A percentile compares a stretch with the other conserved stretches of the same genome.
Evolutionary conservation across 164 flowering plant genomes (phyloP).

Genomic region (Warburgia ugandensis): DNA sequence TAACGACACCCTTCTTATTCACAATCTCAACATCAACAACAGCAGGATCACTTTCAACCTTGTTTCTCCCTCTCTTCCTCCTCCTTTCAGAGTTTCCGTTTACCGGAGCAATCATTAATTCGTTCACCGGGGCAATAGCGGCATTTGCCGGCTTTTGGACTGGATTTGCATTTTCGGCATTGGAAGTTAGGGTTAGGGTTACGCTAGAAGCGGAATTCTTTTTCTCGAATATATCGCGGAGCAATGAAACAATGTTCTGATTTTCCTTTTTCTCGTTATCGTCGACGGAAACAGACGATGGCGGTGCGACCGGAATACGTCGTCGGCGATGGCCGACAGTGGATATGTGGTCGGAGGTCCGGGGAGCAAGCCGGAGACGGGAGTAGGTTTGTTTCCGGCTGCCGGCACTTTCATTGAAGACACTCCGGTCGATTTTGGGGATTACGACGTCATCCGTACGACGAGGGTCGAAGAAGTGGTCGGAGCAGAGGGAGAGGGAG

Average conservation of each 20-base stretch:
- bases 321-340: slow-evolving; percentile 13
- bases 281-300: slow-evolving; percentile 14
- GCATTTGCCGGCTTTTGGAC: too few relatives aligned
- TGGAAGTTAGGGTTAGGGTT: too few relatives aligned
- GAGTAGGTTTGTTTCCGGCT: slow-evolving; percentile 85
- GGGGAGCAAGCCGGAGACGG: slow-evolving; percentile 72
- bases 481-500: slow-evolving; percentile 48
- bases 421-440: slow-evolving; percentile 75
- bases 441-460: slow-evolving; percentile 40
- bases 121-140: too few relatives aligned
- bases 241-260: slow-evolving; percentile 30
- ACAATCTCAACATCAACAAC: slow-evolving; percentile 19
- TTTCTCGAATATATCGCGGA: slow-evolving; percentile 36
- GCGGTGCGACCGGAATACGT: slow-evolving; percentile 3
- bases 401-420: slow-evolving; percentile 89
- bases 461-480: slow-evolving; percentile 25
- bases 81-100: too few relatives aligned
- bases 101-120: too few relatives aligned
- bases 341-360: slow-evolving; percentile 21
- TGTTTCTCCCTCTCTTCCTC: too few relatives aligned
- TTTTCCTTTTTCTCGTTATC: slow-evolving; percentile 38
- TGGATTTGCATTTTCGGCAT: too few relatives aligned
- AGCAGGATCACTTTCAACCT: neutral
- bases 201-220: too few relatives aligned
- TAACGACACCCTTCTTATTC: slow-evolving; percentile 36